A percentile compares a stretch with the other conserved stretches of the same genome.
Conservation (phyloP, 148 eudicot species). For the Rhododendron vialii region DNA sequence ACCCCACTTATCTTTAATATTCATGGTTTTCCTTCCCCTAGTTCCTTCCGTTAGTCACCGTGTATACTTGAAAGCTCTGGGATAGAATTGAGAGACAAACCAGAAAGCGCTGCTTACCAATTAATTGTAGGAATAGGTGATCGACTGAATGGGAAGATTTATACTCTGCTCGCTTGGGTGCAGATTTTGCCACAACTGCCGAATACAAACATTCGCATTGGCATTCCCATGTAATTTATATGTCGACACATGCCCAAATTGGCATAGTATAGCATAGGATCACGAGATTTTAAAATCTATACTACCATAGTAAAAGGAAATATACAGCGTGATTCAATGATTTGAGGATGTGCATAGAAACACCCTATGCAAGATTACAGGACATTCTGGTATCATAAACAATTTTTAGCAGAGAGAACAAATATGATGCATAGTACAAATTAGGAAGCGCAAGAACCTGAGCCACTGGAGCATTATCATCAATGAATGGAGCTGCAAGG, state of each 20-base stretch:
- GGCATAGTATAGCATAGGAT: neutral
- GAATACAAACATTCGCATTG: neutral
- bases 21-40: neutral
- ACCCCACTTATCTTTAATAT: neutral
- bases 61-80: neutral
- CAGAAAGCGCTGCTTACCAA: neutral
- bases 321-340: neutral
- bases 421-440: neutral
- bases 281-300: neutral
- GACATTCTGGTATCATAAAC: neutral
- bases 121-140: neutral
- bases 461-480: constrained; percentile 85
- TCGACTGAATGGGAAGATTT: neutral
- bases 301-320: neutral
- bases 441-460: constrained; percentile 44
- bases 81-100: neutral
- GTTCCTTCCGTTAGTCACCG: neutral
- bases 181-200: neutral
- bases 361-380: neutral
- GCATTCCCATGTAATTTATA: neutral
- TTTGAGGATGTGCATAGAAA: neutral
- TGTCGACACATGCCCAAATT: neutral
- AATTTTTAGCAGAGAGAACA: neutral
- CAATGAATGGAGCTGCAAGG: constrained; percentile 98
- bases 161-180: neutral